Percentiles rank a stretch among this genome's conserved stretches.
These are phyloP conservation scores for Cladosporium halotolerans DNA, from an alignment of 2,329 filamentous ascomycete species.

Conservation along the genomic window DNA sequence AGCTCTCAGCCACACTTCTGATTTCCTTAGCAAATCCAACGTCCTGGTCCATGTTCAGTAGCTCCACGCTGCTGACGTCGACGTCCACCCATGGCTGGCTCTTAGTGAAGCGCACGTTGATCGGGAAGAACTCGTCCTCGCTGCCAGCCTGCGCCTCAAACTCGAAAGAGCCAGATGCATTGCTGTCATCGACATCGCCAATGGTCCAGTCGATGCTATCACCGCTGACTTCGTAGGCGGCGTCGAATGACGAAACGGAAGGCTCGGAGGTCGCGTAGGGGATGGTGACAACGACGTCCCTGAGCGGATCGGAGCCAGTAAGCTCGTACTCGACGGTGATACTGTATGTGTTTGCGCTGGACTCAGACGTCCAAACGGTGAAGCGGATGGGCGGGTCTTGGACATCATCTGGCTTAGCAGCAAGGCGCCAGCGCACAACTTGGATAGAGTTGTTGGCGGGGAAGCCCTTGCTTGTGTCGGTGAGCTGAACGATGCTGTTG, in stretches of 20 bases:
- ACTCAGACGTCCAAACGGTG: conserved; percentile 95
- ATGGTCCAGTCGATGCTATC: conserved; percentile 93
- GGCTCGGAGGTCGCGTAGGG: conserved; percentile 83
- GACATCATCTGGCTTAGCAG: conserved; percentile 71
- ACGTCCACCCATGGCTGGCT: conserved; percentile 82
- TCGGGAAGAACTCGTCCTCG: conserved; percentile 96
- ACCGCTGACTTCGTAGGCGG: conserved; percentile 86
- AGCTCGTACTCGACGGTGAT: conserved; percentile 95
- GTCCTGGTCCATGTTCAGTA: conserved; percentile 70
- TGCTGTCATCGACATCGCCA: conserved; percentile 75
- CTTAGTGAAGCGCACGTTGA: conserved; percentile 87
- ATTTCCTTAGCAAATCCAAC: conserved; percentile 79
- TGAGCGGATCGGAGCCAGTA: conserved; percentile 69
- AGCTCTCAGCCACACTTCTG: conserved; percentile 69
- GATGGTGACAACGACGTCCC: conserved; percentile 80
- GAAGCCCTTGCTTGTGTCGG: conserved; percentile 81
- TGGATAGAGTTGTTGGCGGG: conserved; percentile 90
- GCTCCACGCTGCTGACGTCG: conserved; percentile 72
- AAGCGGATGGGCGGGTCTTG: conserved; percentile 87
- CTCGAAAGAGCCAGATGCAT: conserved; percentile 81
- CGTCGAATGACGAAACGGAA: conserved; percentile 85
- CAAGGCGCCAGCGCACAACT: conserved; percentile 86
- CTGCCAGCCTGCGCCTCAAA: conserved; percentile 85
- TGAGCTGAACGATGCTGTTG: conserved; percentile 80
- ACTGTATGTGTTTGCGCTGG: conserved; percentile 70